Base-by-base conservation (phyloP, 116 monocot species). In the Phalaenopsis hybrid region DNA sequence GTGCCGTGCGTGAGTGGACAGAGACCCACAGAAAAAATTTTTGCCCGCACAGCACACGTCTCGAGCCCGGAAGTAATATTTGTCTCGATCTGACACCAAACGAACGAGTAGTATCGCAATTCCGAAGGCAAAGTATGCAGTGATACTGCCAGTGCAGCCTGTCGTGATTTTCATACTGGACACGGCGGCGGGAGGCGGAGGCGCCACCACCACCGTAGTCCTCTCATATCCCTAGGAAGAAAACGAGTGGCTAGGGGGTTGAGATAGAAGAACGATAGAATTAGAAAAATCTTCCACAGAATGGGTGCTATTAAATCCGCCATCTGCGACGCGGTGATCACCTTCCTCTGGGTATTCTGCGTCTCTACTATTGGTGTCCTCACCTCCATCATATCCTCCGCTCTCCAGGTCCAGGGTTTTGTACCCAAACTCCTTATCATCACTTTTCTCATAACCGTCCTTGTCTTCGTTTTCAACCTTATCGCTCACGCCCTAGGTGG, bases 271-370 rank as follows among this genome's bases (percentile, higher is more conserved):
- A 20, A 58, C 17, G 58, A 31, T 28, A 16, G 28, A 8, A 68
- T 5, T 10, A 68, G 9, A 72, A 72, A 70, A 72, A n/a, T 52
- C 23, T 52, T 20, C 28, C 50, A 83, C 31, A 67, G 43, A 57
- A 85, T 85, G 77, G 86, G 81, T 28, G 82, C 89, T 74, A 81
- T 86, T 57, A 84, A 81, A 61, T 78, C 79, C 12, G 89, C 88
- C 33, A 72, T 84, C 57, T 78, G 55, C 43, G 92, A 89, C 25
- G 92, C 81, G 50, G 57, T 83, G 61, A 84, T 88, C 44, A 92
- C 90, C 23, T 88, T 88, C 82, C 57, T 86, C 20, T 92, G 90
- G 90, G 81, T 92, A 46, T 74, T 85, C 83, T 85, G 77, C 85
- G 85, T 89, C 45, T 86, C 90, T 75, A 86, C 78, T 11, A 77